These are phyloP conservation scores for Penstemon eatonii DNA, from an alignment of 257 asterid genomes.

Conservation along the genomic window DNA sequence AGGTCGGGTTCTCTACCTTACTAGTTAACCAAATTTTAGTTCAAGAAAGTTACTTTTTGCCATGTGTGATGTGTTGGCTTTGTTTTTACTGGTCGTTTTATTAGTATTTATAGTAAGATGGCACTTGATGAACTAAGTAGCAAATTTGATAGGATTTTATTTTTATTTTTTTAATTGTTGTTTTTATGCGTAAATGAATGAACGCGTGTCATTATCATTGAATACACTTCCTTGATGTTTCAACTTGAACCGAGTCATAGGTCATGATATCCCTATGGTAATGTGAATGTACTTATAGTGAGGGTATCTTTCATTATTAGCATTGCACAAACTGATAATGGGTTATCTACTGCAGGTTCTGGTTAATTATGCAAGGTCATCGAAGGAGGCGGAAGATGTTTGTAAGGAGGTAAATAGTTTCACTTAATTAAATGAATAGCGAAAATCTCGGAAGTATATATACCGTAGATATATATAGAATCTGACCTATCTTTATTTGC, in stretches of 20 bases:
- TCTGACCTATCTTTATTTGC: constrained; percentile 9
- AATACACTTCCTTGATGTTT: neutral
- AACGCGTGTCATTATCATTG: neutral
- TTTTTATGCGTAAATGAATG: neutral
- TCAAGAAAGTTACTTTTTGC: constrained; percentile 12
- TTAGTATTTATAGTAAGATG: no score
- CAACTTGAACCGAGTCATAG: constrained; percentile 10
- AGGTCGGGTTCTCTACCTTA: constrained; percentile 46
- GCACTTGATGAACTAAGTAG: no score
- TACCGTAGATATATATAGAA: neutral
- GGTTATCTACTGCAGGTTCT: constrained; percentile 57
- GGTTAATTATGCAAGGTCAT: constrained; percentile 96
- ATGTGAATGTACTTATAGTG: constrained; percentile 5
- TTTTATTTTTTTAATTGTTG: neutral
- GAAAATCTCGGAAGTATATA: neutral
- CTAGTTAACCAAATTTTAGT: neutral
- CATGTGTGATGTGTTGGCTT: neutral
- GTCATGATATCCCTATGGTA: neutral
- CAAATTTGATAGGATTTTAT: no score
- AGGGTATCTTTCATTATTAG: constrained; percentile 14
- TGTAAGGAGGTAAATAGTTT: constrained; percentile 56
- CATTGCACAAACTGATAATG: constrained; percentile 23
- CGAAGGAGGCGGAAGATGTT: constrained; percentile 96
- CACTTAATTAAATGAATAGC: constrained; percentile 23
- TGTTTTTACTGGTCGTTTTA: neutral